Percentiles rank a stretch among this genome's conserved stretches.
phyloP scores from a whole-genome alignment of 1,284 basidiomycete species.

The Sanghuangporus weigelae region DNA sequence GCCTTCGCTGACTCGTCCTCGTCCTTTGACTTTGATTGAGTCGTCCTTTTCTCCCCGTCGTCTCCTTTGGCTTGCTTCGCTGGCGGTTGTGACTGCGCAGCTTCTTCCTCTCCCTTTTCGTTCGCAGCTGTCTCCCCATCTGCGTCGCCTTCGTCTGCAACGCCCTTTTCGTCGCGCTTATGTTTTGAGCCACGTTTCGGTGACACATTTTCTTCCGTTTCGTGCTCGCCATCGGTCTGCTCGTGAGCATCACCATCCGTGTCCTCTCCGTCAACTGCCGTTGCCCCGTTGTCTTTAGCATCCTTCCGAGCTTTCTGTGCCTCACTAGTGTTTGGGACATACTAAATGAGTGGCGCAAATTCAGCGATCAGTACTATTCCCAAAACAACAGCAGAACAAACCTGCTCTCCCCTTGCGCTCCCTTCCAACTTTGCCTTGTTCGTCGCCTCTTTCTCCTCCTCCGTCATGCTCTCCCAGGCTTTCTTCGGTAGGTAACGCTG shows the following conservation, averaged over 20 bases:
- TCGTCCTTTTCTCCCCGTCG: background rate
- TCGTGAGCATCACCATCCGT: background rate
- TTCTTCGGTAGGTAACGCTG: constrained; percentile 16
- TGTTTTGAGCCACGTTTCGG: constrained; percentile 1
- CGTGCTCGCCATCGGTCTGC: background rate
- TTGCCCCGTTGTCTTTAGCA: background rate
- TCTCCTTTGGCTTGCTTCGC: background rate
- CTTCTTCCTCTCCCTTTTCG: background rate
- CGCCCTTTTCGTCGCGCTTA: background rate
- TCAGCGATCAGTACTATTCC: background rate
- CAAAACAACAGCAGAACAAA: background rate
- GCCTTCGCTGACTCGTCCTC: background rate
- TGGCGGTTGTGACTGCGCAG: background rate
- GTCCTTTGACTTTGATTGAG: background rate
- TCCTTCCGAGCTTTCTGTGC: constrained; percentile 13
- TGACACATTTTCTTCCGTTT: background rate
- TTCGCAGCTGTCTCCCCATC: background rate
- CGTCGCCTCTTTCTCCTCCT: constrained; percentile 16
- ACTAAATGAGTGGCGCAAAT: background rate
- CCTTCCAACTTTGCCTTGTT: constrained; percentile 13
- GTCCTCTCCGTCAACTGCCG: background rate
- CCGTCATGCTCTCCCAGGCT: constrained; percentile 17
- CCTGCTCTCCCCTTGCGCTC: constrained; percentile 13
- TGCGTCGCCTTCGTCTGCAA: background rate
- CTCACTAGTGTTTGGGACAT: constrained; percentile 13